A percentile compares a stretch with the other conserved stretches of the same genome.
These are phyloP conservation scores for Pisolithus tinctorius DNA, from an alignment of 768 basidiomycete genomes.

Conservation along the genomic window DNA sequence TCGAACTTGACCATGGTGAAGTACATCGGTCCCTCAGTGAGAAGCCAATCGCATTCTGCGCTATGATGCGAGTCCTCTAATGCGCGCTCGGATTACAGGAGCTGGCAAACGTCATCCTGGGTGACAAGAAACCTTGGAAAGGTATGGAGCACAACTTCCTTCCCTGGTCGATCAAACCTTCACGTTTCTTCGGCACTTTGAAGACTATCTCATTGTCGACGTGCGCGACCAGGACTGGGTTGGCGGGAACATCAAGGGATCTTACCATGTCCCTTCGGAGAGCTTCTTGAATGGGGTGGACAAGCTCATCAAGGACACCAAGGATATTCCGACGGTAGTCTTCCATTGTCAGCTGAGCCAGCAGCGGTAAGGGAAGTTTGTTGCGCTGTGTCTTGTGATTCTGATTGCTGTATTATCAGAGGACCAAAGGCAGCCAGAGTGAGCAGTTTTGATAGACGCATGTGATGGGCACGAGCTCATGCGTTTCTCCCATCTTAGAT, in stretches of 20 bases:
- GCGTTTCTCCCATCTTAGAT: slow-evolving; percentile 35
- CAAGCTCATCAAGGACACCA: slow-evolving; percentile 51
- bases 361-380: slow-evolving; percentile 47
- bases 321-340: slow-evolving; percentile 54
- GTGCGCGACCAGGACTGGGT: slow-evolving; percentile 78
- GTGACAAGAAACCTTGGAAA: slow-evolving; percentile 47
- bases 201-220: slow-evolving; percentile 72
- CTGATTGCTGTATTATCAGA: slow-evolving; percentile 28
- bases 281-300: slow-evolving; percentile 54
- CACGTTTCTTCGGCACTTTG: background rate
- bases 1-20: slow-evolving; percentile 22
- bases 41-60: slow-evolving; percentile 4
- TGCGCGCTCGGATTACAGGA: slow-evolving; percentile 40
- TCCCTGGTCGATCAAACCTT: background rate
- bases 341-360: slow-evolving; percentile 81
- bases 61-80: background rate
- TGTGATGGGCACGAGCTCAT: slow-evolving; percentile 4
- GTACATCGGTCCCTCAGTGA: slow-evolving; percentile 37
- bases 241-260: slow-evolving; percentile 73
- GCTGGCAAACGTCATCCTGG: slow-evolving; percentile 63
- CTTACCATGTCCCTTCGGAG: slow-evolving; percentile 54
- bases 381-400: background rate
- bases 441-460: slow-evolving; percentile 11
- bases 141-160: slow-evolving; percentile 9
- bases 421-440: slow-evolving; percentile 78